Base-by-base conservation (phyloP, 192 early-diverging fungal genomes). In the Linnemannia zychae region DNA sequence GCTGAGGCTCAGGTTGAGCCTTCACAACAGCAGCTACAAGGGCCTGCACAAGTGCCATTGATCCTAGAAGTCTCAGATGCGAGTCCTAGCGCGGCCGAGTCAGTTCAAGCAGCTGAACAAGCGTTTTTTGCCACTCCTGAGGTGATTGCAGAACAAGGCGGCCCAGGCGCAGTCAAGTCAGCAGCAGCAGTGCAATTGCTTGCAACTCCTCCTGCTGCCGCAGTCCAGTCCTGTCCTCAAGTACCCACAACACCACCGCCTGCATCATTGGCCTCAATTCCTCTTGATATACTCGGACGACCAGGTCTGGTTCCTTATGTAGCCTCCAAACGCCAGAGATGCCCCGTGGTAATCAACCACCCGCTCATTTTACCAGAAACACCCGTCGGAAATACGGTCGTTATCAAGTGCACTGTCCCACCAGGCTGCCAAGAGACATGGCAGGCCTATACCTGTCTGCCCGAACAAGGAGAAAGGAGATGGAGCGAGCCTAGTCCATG, bases 221-320 rank as follows among this genome's bases (percentile, higher is more conserved):
- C 57, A 63, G 57, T 31, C 24, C 1, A 7, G 31, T n/a, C 28
- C 28, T 63, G 57, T 63, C 57, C 57, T 63, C 57, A 63, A 24
- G 11, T 12, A 63, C 1, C 28, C 12, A 63, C 57, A 33, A 15
- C 24, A 63, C 53, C 33, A 17, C 76, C 82, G 1, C 82, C 82
- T 5, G 73, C 31, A 1, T 49, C 71, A 63, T 48, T 84, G 46
- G 22, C 76, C 0, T 38, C 67, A 52, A 78, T 84, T 0, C 71
- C 67, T 33, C 47, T 24, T 1, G 60, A 78, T 22, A 2, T 34
- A 0, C 66, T 84, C 9, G 82, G 82, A 36, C 22, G 34, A 17
- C 77, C 82, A 31, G 81, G 81, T 0, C 66, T 78, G 16, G 81
- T 78, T 0, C 72, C 81, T 24, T 84, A 84, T 78, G 82, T 84